Conservation (phyloP, 352 stramenopile genomes). For the Pythium dissotocum region DNA sequence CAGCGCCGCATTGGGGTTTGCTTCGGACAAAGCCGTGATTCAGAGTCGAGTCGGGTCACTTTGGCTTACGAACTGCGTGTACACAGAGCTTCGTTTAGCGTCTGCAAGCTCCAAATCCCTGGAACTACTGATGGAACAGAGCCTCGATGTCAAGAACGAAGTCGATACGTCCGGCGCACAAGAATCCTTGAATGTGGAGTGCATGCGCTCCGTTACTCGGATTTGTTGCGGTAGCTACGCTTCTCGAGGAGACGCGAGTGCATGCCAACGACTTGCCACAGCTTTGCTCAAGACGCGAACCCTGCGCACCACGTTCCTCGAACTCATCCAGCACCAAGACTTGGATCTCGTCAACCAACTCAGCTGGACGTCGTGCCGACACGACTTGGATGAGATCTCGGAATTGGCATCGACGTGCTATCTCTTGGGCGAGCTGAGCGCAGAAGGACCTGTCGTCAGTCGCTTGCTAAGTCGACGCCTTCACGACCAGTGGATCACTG, state of each 20-base stretch:
- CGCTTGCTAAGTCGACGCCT: neutral
- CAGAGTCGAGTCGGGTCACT: neutral
- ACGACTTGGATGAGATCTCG: neutral
- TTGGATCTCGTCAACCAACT: neutral
- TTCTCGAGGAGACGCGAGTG: neutral
- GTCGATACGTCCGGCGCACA: neutral
- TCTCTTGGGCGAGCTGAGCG: neutral
- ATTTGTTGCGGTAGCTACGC: neutral
- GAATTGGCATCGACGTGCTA: neutral
- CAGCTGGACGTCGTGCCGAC: neutral
- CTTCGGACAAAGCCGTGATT: neutral
- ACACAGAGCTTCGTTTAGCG: neutral
- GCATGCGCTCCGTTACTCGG: neutral
- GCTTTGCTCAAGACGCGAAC: neutral
- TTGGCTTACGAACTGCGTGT: neutral
- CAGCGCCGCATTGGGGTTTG: neutral
- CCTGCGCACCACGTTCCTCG: neutral
- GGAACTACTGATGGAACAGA: neutral
- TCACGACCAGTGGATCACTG: neutral
- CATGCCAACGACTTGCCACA: neutral
- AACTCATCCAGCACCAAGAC: neutral
- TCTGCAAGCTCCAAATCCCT: neutral
- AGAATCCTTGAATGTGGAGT: too few relatives aligned
- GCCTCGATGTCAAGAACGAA: neutral
- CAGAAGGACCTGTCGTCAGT: neutral